Base-by-base conservation (phyloP, 2,329 filamentous ascomycete genomes). In the Colletotrichum tabaci region DNA sequence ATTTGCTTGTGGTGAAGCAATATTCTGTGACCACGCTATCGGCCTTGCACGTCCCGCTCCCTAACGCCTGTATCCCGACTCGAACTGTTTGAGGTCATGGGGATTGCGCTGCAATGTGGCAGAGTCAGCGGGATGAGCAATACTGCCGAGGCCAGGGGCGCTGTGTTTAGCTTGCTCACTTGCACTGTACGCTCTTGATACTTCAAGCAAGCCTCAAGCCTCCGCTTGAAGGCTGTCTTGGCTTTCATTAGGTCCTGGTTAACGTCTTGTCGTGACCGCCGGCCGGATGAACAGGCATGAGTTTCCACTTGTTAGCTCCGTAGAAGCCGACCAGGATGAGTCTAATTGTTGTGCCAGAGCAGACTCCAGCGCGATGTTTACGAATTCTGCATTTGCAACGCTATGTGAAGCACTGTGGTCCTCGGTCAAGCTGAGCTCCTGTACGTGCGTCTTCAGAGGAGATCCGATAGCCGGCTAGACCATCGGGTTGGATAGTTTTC, bases 11-110 rank as follows among this genome's bases (percentile, higher is more conserved):
- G 49, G 13, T 15, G 13, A 50, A 50, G 13, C 49, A 2, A 13
- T 13, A 23, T 50, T 16, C 15, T 40, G 53, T 56, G 35, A 16
- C 9, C 5, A 15, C 16, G 13, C 30, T 21, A 12, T 9, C 23
- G 18, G 35, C 16, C 18, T n/a, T 35, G 30, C 18, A 13, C 15
- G 53, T 10, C 12, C 13, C 4, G 10, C 23, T 21, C 15, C 40
- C 4, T 57, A 2, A 6, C 7, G n/a, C 35, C 7, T 16, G 42
- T 61, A 49, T 30, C 47, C 42, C 30, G 15, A 40, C 23, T 47
- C 57, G 40, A 49, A 49, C 15, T 10, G 42, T n/a, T 50, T 8
- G 4, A 61, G 30, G 42, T 61, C 18, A 47, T 61, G 58, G 21
- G n/a, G 23, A 15, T 35, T 49, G 18, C 16, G 10, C 58, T 61